These are phyloP conservation scores for Ajuga reptans DNA, from an alignment of 305 asterid genomes.

Conservation along the genomic window DNA sequence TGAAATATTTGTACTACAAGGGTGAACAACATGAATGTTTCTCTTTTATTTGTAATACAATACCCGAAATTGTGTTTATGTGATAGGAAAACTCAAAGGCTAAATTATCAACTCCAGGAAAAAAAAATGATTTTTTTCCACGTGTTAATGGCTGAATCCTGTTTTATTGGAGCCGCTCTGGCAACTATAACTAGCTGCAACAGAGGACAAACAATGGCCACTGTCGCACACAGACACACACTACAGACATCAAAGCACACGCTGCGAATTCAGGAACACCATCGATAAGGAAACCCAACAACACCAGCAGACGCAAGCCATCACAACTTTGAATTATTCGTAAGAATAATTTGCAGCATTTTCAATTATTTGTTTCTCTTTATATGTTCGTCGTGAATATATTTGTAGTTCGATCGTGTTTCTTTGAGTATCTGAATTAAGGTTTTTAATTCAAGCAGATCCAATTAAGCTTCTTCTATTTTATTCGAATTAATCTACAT, in stretches of 20 bases:
- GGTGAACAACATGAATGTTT: too few species aligned
- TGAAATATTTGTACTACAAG: too few species aligned
- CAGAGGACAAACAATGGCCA: slow-evolving; percentile 21
- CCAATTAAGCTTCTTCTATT: not conserved
- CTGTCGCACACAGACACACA: slow-evolving; percentile 15
- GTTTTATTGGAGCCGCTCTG: slow-evolving; percentile 5
- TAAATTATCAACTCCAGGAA: too few species aligned
- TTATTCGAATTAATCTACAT: slow-evolving; percentile 10
- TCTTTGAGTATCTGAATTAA: not conserved
- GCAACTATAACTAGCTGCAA: slow-evolving; percentile 28
- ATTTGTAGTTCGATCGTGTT: slow-evolving; percentile 6
- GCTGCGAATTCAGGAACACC: slow-evolving; percentile 1
- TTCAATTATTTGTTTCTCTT: not conserved
- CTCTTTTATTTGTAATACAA: too few species aligned
- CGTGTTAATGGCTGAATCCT: too few species aligned
- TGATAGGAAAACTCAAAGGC: too few species aligned
- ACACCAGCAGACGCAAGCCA: not conserved
- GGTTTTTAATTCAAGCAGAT: slow-evolving; percentile 3
- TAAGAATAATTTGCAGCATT: slow-evolving; percentile 18
- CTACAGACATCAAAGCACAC: too few species aligned
- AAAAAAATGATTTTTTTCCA: too few species aligned
- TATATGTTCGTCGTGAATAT: not conserved
- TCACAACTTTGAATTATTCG: slow-evolving; percentile 12
- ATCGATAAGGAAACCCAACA: slow-evolving; percentile 7
- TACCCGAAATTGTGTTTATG: too few species aligned